Evolutionary conservation across 805 yeast species (phyloP), one percentile per base, ranked within the genome.

Genomic region (Trichomonascus vanleenenianus): DNA sequence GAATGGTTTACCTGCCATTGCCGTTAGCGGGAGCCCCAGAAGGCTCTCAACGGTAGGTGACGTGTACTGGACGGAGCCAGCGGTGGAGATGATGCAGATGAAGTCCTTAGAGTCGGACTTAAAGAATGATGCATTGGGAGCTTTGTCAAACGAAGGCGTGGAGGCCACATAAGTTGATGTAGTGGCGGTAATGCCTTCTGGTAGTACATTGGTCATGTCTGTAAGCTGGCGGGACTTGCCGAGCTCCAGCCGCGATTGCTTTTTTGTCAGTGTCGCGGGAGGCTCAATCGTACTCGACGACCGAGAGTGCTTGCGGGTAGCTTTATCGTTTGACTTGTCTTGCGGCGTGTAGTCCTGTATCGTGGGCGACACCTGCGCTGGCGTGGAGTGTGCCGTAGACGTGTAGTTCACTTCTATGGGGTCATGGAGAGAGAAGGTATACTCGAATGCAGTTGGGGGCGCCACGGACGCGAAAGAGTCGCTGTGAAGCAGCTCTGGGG

Each of bases 81-180:
- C n/a, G n/a, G 48, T 34, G 25, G 54, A 48, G 15, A 54, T 32
- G 33, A 49, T 41, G 42, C 49, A 46, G 11, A 50, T 39, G 40
- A 46, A 36, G 25, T 42, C 42, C 16, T 20, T 22, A 34, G 37
- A 34, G 11, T 34, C 16, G 37, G 27, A 22, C 8, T 22, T 22
- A 8, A 22, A 22, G 4, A 22, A 22, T 22, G 27, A 22, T 22
- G 27, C 27, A 22, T 4, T 4, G 4, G 27, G 8, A 22, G 16
- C 35, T 9, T 32, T 32, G 14, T 15, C 35, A n/a, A 10, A 32
- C 16, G 32, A 30, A 12, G 32, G 12, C 11, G 32, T 30, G 32
- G 12, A 30, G 32, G 32, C 32, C n/a, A n/a, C n/a, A n/a, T n/a
- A n/a, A n/a, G n/a, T n/a, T n/a, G n/a, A n/a, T n/a, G 35, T 12